Evolutionary conservation across 2,329 filamentous ascomycete genomes (phyloP).

Genomic region (Zalaria sp.): DNA sequence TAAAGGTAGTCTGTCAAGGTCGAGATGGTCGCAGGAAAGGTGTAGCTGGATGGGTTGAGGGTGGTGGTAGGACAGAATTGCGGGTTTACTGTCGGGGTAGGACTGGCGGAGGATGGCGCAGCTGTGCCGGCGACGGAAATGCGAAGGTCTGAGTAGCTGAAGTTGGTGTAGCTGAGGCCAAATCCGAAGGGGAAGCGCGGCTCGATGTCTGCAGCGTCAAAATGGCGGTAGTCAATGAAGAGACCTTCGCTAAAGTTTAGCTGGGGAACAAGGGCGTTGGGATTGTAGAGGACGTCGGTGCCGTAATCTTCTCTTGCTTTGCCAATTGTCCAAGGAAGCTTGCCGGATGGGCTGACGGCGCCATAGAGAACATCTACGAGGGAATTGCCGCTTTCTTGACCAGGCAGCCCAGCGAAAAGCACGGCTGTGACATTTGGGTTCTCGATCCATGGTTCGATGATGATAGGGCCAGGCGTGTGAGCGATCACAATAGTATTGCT

Average conservation of each 20-base stretch:
- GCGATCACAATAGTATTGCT: constrained; percentile 36
- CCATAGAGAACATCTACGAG: constrained; percentile 33
- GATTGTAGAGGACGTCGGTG: constrained; percentile 42
- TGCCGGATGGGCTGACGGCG: constrained; percentile 32
- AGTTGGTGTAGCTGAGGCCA: constrained; percentile 24
- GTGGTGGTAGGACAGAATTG: constrained; percentile 2
- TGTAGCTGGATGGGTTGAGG: constrained; percentile 1
- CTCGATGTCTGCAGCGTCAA: constrained; percentile 35
- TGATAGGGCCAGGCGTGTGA: constrained; percentile 19
- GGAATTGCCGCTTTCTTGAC: constrained; percentile 31
- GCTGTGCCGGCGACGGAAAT: background rate
- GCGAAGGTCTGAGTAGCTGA: constrained; percentile 7
- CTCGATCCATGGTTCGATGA: constrained; percentile 8
- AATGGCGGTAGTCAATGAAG: constrained; percentile 64
- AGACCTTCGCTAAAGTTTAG: constrained; percentile 57
- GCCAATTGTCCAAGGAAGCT: constrained; percentile 62
- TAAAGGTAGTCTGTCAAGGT: background rate
- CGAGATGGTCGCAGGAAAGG: constrained; percentile 1
- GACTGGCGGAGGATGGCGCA: background rate
- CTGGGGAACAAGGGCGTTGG: constrained; percentile 56
- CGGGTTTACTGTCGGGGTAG: constrained; percentile 6
- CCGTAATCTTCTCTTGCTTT: constrained; percentile 51
- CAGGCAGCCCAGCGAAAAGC: constrained; percentile 25
- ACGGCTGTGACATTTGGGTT: constrained; percentile 23
- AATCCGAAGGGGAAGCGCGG: constrained; percentile 22